Percentiles rank a stretch among this genome's conserved stretches.
phyloP scores from a whole-genome alignment of 768 basidiomycete species.

The Trametes villosa region DNA sequence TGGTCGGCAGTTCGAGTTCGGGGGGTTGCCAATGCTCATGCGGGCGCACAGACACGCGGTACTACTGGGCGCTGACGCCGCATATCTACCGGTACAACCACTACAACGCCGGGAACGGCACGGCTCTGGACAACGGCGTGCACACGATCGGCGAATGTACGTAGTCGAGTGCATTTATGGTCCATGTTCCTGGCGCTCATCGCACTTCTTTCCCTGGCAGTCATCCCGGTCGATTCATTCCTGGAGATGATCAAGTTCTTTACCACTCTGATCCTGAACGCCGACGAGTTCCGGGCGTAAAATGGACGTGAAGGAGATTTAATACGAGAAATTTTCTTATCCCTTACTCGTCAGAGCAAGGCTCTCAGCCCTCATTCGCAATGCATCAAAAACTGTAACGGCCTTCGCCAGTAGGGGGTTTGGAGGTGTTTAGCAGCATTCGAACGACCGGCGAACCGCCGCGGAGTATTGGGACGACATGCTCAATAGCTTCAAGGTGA shows the following conservation, averaged over 20 bases:
- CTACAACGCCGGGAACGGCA: conserved; percentile 25
- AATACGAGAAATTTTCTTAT: neutral
- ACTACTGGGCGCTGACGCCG: conserved; percentile 50
- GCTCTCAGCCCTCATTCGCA: too few species aligned
- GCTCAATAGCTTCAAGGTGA: too few species aligned
- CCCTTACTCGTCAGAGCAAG: too few species aligned
- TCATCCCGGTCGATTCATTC: conserved; percentile 40
- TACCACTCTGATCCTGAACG: conserved; percentile 48
- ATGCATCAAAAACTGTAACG: too few species aligned
- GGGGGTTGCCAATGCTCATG: neutral
- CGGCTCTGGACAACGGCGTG: conserved; percentile 27
- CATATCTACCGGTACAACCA: conserved; percentile 52
- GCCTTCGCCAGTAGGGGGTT: too few species aligned
- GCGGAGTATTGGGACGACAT: too few species aligned
- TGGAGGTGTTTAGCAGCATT: too few species aligned
- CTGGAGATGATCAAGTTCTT: conserved; percentile 50
- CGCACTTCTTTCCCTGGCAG: neutral
- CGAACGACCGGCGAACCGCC: too few species aligned
- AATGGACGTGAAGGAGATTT: neutral
- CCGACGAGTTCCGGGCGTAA: conserved; percentile 41
- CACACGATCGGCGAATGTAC: conserved; percentile 40
- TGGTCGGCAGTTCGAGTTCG: neutral
- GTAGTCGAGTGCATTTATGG: conserved; percentile 8
- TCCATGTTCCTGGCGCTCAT: neutral
- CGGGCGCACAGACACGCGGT: conserved; percentile 42